Conservation (phyloP, 2,329 filamentous ascomycete genomes). For the Neofusicoccum laricinum region DNA sequence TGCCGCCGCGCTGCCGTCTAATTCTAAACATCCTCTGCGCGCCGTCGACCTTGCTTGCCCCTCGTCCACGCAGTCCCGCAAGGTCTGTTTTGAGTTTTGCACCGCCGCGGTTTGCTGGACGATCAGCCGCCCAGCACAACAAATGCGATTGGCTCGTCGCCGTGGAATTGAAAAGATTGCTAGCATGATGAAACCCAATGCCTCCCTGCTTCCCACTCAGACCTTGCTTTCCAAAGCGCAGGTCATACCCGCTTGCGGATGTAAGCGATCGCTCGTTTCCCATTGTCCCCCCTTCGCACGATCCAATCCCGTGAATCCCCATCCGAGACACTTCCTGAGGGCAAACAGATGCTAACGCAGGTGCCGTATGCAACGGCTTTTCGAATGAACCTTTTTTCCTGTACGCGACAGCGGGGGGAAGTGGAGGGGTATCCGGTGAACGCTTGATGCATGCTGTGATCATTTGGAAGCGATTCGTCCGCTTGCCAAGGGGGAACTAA, state of each 20-base stretch:
- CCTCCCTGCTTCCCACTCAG: neutral
- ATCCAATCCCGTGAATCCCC: no score
- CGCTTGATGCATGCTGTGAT: constrained; percentile 3
- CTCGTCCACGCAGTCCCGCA: neutral
- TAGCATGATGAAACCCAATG: neutral
- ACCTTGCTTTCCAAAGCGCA: neutral
- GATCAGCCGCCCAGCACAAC: neutral
- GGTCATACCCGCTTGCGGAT: neutral
- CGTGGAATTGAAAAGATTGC: neutral
- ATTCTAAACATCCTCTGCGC: no score
- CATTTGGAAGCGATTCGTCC: neutral
- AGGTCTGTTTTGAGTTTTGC: neutral
- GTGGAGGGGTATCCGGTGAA: neutral
- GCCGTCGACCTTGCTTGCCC: neutral
- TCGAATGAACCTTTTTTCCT: neutral
- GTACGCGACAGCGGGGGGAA: neutral
- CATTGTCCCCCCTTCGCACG: no score
- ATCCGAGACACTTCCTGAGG: no score
- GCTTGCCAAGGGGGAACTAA: neutral
- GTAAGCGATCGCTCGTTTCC: neutral
- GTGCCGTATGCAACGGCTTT: no score
- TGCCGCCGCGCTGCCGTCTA: no score
- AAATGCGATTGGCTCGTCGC: neutral
- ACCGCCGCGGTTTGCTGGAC: neutral
- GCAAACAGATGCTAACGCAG: no score